Evolutionary conservation across 768 basidiomycete genomes (phyloP), one percentile per base, ranked within the genome.

Genomic region (Naganishia friedmannii): DNA sequence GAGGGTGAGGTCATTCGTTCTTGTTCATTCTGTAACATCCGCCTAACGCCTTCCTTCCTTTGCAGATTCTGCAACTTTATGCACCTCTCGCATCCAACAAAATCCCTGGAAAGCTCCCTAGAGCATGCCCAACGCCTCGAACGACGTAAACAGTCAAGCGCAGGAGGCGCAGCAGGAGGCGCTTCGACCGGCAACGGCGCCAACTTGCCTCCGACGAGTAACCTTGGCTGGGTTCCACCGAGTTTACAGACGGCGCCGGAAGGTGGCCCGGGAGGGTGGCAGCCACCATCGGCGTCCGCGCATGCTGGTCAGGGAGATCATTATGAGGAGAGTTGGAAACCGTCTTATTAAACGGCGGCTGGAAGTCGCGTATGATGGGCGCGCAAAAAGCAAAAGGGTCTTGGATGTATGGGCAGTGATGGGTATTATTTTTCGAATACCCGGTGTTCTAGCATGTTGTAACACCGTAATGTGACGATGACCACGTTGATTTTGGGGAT

Each of bases 31-130:
- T 15, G 2, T 7, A 66, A 21, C n/a, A 19, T 32, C 42, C 48
- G 4, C 34, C 2, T 31, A 37, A 65, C 51, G 17, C 53, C 10
- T 3, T 19, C 13, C 26, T 66, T 23, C 15, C 37, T 12, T 48
- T 46, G 37, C 34, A 93, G 93, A 2, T 97, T 96, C 83, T 98
- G 95, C 83, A 98, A 99, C 82, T 99, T 99, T 79, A 96, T 97
- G 92, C 94, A 97, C 83, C 84, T 97, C 39, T 88, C 92, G 17
- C 85, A 92, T 26, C 91, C 94, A 5, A 90, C 92, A 34, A 88
- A 89, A 77, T 88, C 91, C 13, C 86, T 96, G 15, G 90, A 92
- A 2, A 86, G 86, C 53, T 87, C 89, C 9, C 83, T 97, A 66
- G 86, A 88, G 21, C 88, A 87, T 53, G 91, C 92, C 17, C 94